Evolutionary conservation across 306 rosid genomes (phyloP).

Genomic region (Ceratonia siliqua): DNA sequence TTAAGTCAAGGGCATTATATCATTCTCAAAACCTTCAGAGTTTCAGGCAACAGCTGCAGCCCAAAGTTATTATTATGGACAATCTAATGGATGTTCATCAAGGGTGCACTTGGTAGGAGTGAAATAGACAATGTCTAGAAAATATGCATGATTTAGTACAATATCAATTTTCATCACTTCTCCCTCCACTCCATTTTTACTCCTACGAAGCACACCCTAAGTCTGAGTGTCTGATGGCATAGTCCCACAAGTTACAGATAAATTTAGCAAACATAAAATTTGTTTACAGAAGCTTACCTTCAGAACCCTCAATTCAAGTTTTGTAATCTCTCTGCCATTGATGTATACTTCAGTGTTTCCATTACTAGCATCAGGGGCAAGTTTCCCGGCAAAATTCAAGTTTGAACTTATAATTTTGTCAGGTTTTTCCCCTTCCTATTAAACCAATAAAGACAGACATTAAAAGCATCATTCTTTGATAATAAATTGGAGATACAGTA

Average conservation of each 20-base stretch:
- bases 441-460: slow-evolving; percentile 36
- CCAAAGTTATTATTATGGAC: neutral
- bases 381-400: slow-evolving; percentile 85
- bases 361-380: slow-evolving; percentile 73
- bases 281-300: slow-evolving; percentile 52
- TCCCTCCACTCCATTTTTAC: slow-evolving; percentile 3
- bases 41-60: slow-evolving; percentile 15
- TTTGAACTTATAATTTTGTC: slow-evolving; percentile 91
- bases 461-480: slow-evolving; percentile 8
- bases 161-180: neutral
- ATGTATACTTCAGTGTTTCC: slow-evolving; percentile 95
- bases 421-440: slow-evolving; percentile 94
- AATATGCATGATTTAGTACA: too few species aligned
- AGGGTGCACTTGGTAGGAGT: neutral
- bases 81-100: neutral
- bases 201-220: slow-evolving; percentile 1
- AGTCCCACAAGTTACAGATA: slow-evolving; percentile 24
- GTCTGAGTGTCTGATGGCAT: neutral
- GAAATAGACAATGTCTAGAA: too few species aligned
- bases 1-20: slow-evolving; percentile 7
- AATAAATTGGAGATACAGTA: slow-evolving; percentile 13
- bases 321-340: slow-evolving; percentile 96
- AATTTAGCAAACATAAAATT: slow-evolving; percentile 5
- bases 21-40: neutral
- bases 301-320: slow-evolving; percentile 88